Evolutionary conservation across 371 early-diverging fungal species (phyloP), one percentile per base, ranked within the genome.

Genomic region (Lichtheimia corymbifera): DNA sequence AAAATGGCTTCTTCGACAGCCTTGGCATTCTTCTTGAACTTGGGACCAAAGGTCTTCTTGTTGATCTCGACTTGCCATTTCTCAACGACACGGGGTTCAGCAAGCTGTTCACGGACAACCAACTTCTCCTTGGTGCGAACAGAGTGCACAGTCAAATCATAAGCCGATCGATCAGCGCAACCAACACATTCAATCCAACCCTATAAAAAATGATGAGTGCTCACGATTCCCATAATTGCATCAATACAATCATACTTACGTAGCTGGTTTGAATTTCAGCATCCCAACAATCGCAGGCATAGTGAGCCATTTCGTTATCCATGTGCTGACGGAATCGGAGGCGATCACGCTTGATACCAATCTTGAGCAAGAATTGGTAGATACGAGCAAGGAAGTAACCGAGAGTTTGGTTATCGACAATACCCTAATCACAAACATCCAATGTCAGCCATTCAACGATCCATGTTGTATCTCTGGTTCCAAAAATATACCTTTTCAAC

Each of bases 101-200:
- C 77, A 15, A 98, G 88, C 59, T 83, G 83, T 74, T 97, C 96
- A 66, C 95, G 92, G 6, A 93, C 98, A 61, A 93, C 89, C 51
- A 99, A 82, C 79, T 96, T 95, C 71, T 95, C 92, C 58, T 93
- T 93, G 65, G 99, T 97, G 60, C 84, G 84, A 61, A 87, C 85
- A 27, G 94, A 78, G 82, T 99, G 99, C 22, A 91, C 93, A 13
- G 94, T 91, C 67, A 99, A 83, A 73, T 99, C 99, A 73, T 93
- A 99, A 53, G 97, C 99, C 4, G 97, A 94, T 62, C 99, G 93
- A 77, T 99, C 99, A 55, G 99, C 99, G 79, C 99, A 99, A 54
- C 99, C 99, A 61, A 99, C 99, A 76, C 99, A 99, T 80, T 99
- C 99, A 74, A 99, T 93, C 99, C 99, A 99, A 58, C 99, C 99